A percentile compares a stretch with the other conserved stretches of the same genome.
Conservation (phyloP, 2,329 filamentous ascomycete genomes). For the Aphanoascus verrucosus region DNA sequence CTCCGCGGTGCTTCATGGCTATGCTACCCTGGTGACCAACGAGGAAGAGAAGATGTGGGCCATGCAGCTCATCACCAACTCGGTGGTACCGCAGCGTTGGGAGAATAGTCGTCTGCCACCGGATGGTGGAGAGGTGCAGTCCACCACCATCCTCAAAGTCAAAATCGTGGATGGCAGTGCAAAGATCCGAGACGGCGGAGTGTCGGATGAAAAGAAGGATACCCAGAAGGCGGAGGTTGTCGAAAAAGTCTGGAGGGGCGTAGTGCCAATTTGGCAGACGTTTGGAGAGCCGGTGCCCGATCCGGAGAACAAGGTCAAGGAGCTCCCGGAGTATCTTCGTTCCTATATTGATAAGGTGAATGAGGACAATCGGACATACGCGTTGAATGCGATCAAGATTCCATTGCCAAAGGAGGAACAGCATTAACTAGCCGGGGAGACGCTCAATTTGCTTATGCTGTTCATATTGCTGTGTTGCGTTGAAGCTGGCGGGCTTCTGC, state of each 20-base stretch:
- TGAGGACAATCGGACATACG: slow-evolving; percentile 34
- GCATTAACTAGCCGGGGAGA: slow-evolving; percentile 16
- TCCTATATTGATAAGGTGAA: slow-evolving; percentile 44
- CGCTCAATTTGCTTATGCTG: not conserved
- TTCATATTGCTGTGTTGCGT: not conserved
- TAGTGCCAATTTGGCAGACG: slow-evolving; percentile 53
- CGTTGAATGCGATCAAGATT: slow-evolving; percentile 25
- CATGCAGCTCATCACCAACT: slow-evolving; percentile 67
- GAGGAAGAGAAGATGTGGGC: slow-evolving; percentile 63
- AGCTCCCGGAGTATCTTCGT: slow-evolving; percentile 53
- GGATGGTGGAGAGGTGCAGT: slow-evolving; percentile 60
- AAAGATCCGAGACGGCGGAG: slow-evolving; percentile 58
- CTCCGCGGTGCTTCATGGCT: slow-evolving; percentile 65
- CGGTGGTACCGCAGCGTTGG: slow-evolving; percentile 60
- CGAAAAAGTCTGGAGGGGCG: slow-evolving; percentile 47
- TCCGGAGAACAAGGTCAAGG: slow-evolving; percentile 47
- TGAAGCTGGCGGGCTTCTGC: not conserved
- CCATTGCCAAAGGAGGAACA: slow-evolving; percentile 24
- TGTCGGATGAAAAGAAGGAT: slow-evolving; percentile 52
- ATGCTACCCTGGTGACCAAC: slow-evolving; percentile 57
- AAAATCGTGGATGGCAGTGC: slow-evolving; percentile 60
- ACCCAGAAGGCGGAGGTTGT: slow-evolving; percentile 38
- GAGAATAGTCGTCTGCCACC: slow-evolving; percentile 58
- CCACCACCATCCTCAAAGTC: slow-evolving; percentile 62
- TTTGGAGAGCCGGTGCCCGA: slow-evolving; percentile 54